Base-by-base conservation (phyloP, 495 filamentous ascomycete species). In the Stereocaulon alpinum region DNA sequence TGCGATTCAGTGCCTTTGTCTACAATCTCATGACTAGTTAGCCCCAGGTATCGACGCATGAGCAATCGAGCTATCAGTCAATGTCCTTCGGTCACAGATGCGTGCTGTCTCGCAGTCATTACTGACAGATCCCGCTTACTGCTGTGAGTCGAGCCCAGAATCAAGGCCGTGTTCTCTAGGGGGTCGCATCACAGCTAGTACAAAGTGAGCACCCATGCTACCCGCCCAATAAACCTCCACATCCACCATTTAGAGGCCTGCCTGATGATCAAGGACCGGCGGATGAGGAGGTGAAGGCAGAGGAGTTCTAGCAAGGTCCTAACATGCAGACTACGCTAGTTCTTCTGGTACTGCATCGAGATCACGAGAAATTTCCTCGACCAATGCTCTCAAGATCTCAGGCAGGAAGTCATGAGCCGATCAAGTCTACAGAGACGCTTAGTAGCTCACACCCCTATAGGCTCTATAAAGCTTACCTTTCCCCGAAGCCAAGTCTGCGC, bases 311-410 rank as follows among this genome's bases (percentile, higher is more conserved):
- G 15, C 41, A 14, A 49, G 20, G 4, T 34, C 37, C 18, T 18
- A 45, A 22, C 10, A 14, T 18, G 15, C 58, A 22, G 18, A 55
- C 27, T 7, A 40, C 34, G 34, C 34, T 37, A 29, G 34, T 32
- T 61, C 2, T 48, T 64, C 15, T 11, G 45, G 3, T 15, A 15
- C 6, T 64, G 62, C 20, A 52, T 64, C 30, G 53, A 64, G 12
- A 20, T 29, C 15, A 40, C 45, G 24, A 58, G 53, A 49, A 34
- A 7, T 24, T 64, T 54, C 42, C 42, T 53, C 18, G 61, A 64
- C 44, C 22, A 22, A 34, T 51, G 50, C 22, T 24, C 63, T 27
- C 14, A 49, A 22, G 17, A 54, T 17, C 22, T 37, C 27, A 14
- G 2, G n/a, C 4, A 37, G n/a, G 27, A 41, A 18, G 4, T 48